Conservation (phyloP, 106 monocot genomes). For the Platanthera guangdongensis region DNA sequence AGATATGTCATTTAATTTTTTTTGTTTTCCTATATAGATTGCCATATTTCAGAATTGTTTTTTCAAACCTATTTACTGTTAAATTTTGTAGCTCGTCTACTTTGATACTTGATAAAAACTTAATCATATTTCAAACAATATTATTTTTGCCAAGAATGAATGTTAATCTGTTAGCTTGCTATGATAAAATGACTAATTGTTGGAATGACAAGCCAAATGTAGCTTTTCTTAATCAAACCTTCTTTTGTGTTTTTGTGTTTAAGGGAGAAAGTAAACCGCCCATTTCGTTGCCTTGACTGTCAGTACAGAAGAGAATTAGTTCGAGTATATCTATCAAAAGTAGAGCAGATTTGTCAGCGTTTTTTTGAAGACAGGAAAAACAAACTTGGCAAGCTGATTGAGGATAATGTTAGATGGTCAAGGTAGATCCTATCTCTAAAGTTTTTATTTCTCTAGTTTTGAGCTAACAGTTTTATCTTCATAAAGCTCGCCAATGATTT, state of each 20-base stretch:
- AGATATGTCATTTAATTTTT: not conserved
- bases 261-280: conserved; percentile 84
- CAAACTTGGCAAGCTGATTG: conserved; percentile 65
- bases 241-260: conserved; percentile 16
- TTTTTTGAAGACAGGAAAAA: conserved; percentile 72
- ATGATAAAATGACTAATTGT: not conserved
- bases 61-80: not conserved
- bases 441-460: not conserved
- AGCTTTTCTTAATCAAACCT: not conserved
- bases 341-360: conserved; percentile 78
- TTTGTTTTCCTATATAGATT: too few species aligned
- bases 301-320: conserved; percentile 88
- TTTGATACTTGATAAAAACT: not conserved
- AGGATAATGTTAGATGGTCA: conserved; percentile 83
- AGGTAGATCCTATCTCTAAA: conserved; percentile 27
- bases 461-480: not conserved
- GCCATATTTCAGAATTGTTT: not conserved
- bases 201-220: not conserved
- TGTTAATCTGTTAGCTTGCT: not conserved
- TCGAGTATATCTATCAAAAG: conserved; percentile 74
- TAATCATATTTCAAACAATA: not conserved
- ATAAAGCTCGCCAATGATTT: not conserved
- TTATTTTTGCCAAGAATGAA: not conserved
- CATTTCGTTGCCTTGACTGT: conserved; percentile 87
- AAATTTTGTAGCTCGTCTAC: not conserved